Evolutionary conservation across 176 grass and related monocot genomes (phyloP), one percentile per base, ranked within the genome.

Genomic region (Leersia perrieri): DNA sequence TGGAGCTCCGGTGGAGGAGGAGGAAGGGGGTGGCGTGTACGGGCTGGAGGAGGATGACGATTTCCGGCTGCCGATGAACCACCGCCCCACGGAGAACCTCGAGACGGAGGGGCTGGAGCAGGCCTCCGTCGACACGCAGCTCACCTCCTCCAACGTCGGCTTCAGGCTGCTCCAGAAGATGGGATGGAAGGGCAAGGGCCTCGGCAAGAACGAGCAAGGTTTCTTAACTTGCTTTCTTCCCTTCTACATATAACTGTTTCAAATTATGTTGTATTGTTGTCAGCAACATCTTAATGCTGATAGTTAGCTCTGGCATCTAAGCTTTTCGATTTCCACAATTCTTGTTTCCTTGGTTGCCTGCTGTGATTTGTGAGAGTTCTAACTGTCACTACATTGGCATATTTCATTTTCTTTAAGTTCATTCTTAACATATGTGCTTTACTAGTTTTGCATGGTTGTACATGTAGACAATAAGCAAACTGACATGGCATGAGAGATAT

Each of bases 181-280:
- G 95, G 95, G 95, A 0, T 98, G 95, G 95, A 98, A 95, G 90
- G 95, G 95, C 76, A 98, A 88, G 58, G 92, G 95, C n/a, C 95
- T 98, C 47, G 95, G 95, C 53, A 98, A 98, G 89, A 89, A 95
- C 63, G 90, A 93, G 58, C 95, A 95, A 98, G 92, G 92, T 94
- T 60, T 3, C 18, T 49, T 23, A 4, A 4, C 64, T 67, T 34
- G 16, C 12, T 60, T 60, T 11, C 33, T 0, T 1, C 14, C 23
- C n/a, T 2, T 12, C 11, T 12, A 1, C 11, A 44, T 14, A n/a
- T n/a, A n/a, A n/a, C n/a, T n/a, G n/a, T n/a, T n/a, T n/a, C n/a
- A n/a, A n/a, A n/a, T n/a, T n/a, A n/a, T n/a, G n/a, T n/a, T n/a
- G n/a, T n/a, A n/a, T n/a, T n/a, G n/a, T n/a, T 63, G 9, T 31